Percentiles rank a stretch among this genome's conserved stretches.
Evolutionary conservation across 768 basidiomycete species (phyloP).

Genomic region (Amanita exitialis): DNA sequence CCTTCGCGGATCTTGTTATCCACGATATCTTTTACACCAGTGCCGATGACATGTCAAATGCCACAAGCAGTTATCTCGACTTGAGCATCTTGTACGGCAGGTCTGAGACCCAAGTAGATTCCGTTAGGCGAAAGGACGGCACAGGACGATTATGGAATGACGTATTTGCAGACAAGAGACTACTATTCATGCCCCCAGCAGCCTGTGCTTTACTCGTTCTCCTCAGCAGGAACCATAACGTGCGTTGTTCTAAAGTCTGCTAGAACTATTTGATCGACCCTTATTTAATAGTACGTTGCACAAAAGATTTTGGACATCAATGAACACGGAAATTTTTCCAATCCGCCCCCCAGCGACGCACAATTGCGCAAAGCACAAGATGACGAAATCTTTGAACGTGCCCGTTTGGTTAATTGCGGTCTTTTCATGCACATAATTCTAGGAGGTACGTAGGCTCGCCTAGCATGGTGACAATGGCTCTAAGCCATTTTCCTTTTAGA

Average conservation of each 20-base stretch:
- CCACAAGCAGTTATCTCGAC: conserved; percentile 67
- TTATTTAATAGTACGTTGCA: conserved; percentile 47
- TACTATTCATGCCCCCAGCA: conserved; percentile 67
- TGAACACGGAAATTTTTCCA: conserved; percentile 40
- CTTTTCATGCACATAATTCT: conserved; percentile 66
- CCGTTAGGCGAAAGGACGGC: conserved; percentile 53
- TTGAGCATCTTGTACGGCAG: conserved; percentile 66
- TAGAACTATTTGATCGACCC: not conserved
- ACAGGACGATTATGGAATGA: conserved; percentile 60
- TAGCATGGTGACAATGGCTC: not conserved
- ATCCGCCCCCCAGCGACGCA: conserved; percentile 14
- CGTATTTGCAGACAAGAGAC: conserved; percentile 54
- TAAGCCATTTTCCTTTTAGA: conserved; percentile 23
- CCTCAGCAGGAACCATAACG: conserved; percentile 67
- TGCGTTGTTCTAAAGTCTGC: conserved; percentile 18
- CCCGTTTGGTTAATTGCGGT: conserved; percentile 65
- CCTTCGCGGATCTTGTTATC: conserved; percentile 70
- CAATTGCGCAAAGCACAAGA: conserved; percentile 38
- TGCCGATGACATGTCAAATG: conserved; percentile 42
- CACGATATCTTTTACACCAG: conserved; percentile 63
- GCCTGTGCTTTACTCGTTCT: conserved; percentile 59
- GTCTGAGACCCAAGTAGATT: conserved; percentile 32
- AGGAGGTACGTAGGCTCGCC: conserved; percentile 23
- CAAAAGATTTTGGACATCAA: conserved; percentile 60
- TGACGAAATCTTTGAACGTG: conserved; percentile 67